Base-by-base conservation (phyloP, 768 basidiomycete species). In the Lenzites betulinus region DNA sequence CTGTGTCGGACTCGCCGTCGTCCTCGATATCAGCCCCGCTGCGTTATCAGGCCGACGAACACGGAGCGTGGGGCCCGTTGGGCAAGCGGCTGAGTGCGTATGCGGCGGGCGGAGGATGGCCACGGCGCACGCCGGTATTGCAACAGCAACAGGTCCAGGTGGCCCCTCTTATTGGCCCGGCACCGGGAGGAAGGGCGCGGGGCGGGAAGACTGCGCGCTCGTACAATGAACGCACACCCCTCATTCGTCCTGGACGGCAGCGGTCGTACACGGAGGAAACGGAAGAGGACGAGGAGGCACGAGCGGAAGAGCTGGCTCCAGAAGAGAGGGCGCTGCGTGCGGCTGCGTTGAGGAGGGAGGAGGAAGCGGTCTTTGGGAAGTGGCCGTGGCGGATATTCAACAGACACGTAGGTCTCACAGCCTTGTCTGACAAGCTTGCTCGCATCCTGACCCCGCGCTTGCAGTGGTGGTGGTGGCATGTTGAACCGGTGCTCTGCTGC, bases 381-480 rank as follows among this genome's bases (percentile, higher is more conserved):
- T 89, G 89, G 89, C 89, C 90, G 0, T 72, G 74, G 66, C 81
- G 90, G 67, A 68, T 89, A 59, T 66, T 89, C n/a, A 92, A 91
- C 73, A 75, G 76, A 64, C 84, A 85, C 73, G 90, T 92, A 72
- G 64, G 87, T 78, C 44, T 46, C 23, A 33, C 30, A n/a, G 9
- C 23, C 15, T 20, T 51, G 33, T 38, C 35, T 36, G 12, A 20
- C 35, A 51, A 11, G 4, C 6, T 33, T 38, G 3, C 35, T 51
- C 2, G 18, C 7, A n/a, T 35, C 16, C 36, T 57, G 22, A 20
- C 38, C 28, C 12, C 50, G 36, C 23, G 25, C 30, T 2, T 23
- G 18, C 16, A 92, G 91, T 92, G 91, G 90, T 93, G 92, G 91
- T 85, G 87, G 87, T 89, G 87, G 88, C 83, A 84, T 54, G 52